phyloP scores from a whole-genome alignment of 352 stramenopile species.

The Poterioochromonas sp. region DNA sequence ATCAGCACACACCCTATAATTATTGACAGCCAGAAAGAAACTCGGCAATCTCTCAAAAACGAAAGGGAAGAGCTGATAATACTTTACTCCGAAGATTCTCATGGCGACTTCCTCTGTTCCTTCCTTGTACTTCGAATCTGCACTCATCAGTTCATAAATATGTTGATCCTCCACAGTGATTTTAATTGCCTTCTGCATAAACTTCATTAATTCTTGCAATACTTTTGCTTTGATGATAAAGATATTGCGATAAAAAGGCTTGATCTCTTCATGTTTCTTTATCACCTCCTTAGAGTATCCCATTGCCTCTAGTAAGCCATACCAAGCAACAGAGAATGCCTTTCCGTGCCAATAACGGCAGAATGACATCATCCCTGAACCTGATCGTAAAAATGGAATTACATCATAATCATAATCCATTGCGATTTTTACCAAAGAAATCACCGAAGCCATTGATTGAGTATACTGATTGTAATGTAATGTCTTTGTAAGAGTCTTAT shows the following conservation, averaged over 20 bases:
- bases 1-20: background rate
- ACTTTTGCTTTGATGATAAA: background rate
- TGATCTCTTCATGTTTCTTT: background rate
- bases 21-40: background rate
- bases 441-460: background rate
- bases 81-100: background rate
- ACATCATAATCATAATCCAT: background rate
- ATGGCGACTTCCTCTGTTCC: background rate
- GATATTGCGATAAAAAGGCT: conserved; percentile 8
- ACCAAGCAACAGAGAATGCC: background rate
- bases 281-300: background rate
- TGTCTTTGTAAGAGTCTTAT: background rate
- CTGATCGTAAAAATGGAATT: background rate
- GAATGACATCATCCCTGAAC: background rate
- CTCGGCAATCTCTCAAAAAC: conserved; percentile 1
- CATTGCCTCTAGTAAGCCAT: background rate
- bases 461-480: background rate
- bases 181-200: conserved; percentile 1
- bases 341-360: background rate
- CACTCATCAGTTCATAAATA: background rate
- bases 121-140: background rate
- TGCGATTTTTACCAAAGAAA: background rate
- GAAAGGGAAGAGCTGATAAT: conserved; percentile 10
- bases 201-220: background rate
- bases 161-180: no score